These are phyloP conservation scores for Fusarium dimerum DNA, from an alignment of 2,329 filamentous ascomycete genomes.

Conservation along the genomic window DNA sequence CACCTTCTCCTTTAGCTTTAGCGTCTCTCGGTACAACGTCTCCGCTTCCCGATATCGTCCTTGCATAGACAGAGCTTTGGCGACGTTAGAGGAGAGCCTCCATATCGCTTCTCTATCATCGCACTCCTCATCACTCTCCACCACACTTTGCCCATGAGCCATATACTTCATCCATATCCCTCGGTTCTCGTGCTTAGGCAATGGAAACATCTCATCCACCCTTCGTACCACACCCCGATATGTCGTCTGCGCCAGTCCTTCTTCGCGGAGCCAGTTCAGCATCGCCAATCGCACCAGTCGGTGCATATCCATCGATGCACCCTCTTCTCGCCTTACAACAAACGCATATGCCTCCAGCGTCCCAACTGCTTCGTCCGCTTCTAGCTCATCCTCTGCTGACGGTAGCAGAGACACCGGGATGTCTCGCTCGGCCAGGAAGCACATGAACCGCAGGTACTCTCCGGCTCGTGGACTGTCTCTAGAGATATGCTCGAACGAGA, in stretches of 20 bases:
- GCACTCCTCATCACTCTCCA: slow-evolving; percentile 5
- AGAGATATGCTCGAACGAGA: slow-evolving; percentile 35
- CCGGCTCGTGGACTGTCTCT: slow-evolving; percentile 25
- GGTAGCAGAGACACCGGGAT: slow-evolving; percentile 32
- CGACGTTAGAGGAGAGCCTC: not conserved
- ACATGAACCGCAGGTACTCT: slow-evolving; percentile 32
- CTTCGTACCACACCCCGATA: slow-evolving; percentile 6
- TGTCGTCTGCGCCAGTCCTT: slow-evolving; percentile 3
- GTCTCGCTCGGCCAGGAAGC: slow-evolving; percentile 30
- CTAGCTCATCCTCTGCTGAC: slow-evolving; percentile 4
- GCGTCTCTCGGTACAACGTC: too few species aligned
- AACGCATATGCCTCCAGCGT: slow-evolving; percentile 33
- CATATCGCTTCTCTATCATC: not conserved
- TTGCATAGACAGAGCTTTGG: not conserved
- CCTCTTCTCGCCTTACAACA: slow-evolving; percentile 23
- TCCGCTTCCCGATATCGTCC: not conserved
- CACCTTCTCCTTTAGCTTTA: too few species aligned
- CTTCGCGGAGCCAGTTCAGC: slow-evolving; percentile 28
- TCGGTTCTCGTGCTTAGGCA: slow-evolving; percentile 15
- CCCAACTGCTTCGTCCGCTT: slow-evolving; percentile 25
- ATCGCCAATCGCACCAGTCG: slow-evolving; percentile 33
- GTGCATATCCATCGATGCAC: slow-evolving; percentile 31
- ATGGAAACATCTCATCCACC: slow-evolving; percentile 14
- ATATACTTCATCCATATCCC: slow-evolving; percentile 26
- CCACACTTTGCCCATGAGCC: slow-evolving; percentile 17